A percentile compares a stretch with the other conserved stretches of the same genome.
phyloP scores from a whole-genome alignment of 345 rosid genomes.

The Bruguiera gymnorhiza region DNA sequence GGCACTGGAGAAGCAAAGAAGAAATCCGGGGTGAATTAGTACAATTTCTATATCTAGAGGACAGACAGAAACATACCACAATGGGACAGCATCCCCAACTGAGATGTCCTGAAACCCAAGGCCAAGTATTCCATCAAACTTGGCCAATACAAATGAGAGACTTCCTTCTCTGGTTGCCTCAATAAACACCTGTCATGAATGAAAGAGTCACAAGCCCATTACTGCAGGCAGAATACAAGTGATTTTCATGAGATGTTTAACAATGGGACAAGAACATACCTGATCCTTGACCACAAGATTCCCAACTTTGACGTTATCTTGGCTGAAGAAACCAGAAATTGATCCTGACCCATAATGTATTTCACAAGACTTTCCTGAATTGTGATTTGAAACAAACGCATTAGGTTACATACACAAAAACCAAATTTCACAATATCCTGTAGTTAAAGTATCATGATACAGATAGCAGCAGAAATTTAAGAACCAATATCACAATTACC shows the following conservation, averaged over 20 bases:
- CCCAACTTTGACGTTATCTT: conserved; percentile 69
- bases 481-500: conserved; percentile 29
- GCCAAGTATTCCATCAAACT: conserved; percentile 80
- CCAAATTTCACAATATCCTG: not conserved
- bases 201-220: not conserved
- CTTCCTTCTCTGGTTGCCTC: conserved; percentile 72
- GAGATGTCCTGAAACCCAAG: conserved; percentile 80
- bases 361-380: conserved; percentile 50
- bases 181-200: conserved; percentile 47
- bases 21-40: not conserved
- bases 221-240: not conserved
- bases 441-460: not conserved
- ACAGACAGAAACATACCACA: conserved; percentile 43
- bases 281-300: conserved; percentile 60
- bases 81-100: conserved; percentile 57
- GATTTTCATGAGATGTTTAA: not conserved
- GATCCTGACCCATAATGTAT: conserved; percentile 74
- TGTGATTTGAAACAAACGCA: conserved; percentile 8
- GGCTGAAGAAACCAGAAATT: conserved; percentile 69
- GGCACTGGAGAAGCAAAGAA: not conserved
- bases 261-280: conserved; percentile 30
- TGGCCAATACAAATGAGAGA: conserved; percentile 48
- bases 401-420: not conserved
- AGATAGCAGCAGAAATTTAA: not conserved
- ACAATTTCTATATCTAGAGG: not conserved